Percentiles rank a stretch among this genome's conserved stretches.
Evolutionary conservation across 176 grass and related monocot species (phyloP).

Genomic region (Panicum miliaceum): DNA sequence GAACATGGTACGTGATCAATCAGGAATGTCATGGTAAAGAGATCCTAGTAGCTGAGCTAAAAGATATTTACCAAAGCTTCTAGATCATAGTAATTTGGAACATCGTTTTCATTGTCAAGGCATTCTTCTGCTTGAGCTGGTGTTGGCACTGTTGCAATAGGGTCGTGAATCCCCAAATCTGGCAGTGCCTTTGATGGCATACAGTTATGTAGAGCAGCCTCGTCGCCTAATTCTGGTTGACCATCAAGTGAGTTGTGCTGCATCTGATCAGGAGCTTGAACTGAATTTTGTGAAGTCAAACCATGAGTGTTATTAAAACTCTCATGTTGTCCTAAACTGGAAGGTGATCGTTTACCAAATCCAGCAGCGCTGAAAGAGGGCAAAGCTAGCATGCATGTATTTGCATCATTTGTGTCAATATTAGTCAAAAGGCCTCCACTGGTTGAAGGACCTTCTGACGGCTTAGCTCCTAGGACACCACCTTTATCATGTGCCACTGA

Average conservation of each 20-base stretch:
- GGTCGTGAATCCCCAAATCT: slow-evolving; percentile 50
- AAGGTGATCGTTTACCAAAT: slow-evolving; percentile 54
- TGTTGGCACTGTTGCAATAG: slow-evolving; percentile 30
- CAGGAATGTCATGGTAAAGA: slow-evolving; percentile 11
- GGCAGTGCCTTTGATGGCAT: slow-evolving; percentile 44
- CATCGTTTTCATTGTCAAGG: slow-evolving; percentile 59
- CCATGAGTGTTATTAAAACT: slow-evolving; percentile 45
- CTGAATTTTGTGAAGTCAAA: slow-evolving; percentile 43
- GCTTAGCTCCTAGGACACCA: slow-evolving; percentile 44
- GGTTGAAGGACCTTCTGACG: slow-evolving; percentile 46
- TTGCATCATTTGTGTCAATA: slow-evolving; percentile 42
- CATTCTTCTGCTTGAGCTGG: slow-evolving; percentile 60
- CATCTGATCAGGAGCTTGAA: slow-evolving; percentile 47
- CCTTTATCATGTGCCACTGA: slow-evolving; percentile 39
- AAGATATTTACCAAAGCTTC: slow-evolving; percentile 68
- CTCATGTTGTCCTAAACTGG: slow-evolving; percentile 44
- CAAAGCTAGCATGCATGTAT: slow-evolving; percentile 46
- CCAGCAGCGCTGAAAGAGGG: slow-evolving; percentile 42
- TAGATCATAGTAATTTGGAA: slow-evolving; percentile 68
- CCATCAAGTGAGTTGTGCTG: slow-evolving; percentile 43
- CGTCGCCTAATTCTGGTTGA: slow-evolving; percentile 50
- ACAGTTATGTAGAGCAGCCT: slow-evolving; percentile 39
- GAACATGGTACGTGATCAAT: slow-evolving; percentile 30
- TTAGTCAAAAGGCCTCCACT: slow-evolving; percentile 22
- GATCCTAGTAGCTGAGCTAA: slow-evolving; percentile 7